Evolutionary conservation across 805 yeast genomes (phyloP).

Genomic region (Metschnikowia colocasiae): DNA sequence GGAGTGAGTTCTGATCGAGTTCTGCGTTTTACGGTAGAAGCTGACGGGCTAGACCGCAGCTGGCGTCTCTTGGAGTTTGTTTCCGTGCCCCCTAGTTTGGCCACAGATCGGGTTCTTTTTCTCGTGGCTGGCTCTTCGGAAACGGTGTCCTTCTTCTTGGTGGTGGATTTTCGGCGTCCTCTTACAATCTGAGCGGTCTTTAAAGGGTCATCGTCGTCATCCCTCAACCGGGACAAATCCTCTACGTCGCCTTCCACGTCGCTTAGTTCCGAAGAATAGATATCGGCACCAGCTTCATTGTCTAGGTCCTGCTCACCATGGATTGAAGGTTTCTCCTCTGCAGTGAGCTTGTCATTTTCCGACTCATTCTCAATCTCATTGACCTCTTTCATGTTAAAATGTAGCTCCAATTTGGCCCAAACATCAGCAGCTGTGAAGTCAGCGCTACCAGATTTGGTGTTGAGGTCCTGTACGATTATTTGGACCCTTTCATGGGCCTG

Average conservation of each 20-base stretch:
- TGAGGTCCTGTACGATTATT: conserved; percentile 38
- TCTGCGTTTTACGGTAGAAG: conserved; percentile 13
- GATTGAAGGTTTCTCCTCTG: background rate
- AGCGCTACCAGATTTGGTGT: conserved; percentile 22
- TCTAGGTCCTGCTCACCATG: conserved; percentile 1
- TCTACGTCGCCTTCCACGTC: conserved; percentile 20
- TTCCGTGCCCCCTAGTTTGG: conserved; percentile 17
- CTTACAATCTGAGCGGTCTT: background rate
- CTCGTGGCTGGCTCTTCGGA: conserved; percentile 9
- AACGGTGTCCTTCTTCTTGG: conserved; percentile 10
- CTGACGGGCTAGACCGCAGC: conserved; percentile 9
- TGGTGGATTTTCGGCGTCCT: conserved; percentile 9
- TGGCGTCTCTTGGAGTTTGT: conserved; percentile 11
- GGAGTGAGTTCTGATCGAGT: conserved; percentile 19
- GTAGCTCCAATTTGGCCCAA: conserved; percentile 50
- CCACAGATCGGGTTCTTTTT: conserved; percentile 21
- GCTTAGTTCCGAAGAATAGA: conserved; percentile 20
- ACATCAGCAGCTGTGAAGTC: conserved; percentile 47
- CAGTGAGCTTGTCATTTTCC: conserved; percentile 1
- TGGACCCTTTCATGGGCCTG: conserved; percentile 42
- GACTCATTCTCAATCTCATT: conserved; percentile 48
- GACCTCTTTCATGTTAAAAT: conserved; percentile 56
- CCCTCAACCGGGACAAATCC: conserved; percentile 15
- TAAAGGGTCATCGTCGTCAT: conserved; percentile 13
- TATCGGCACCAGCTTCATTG: conserved; percentile 3